Base-by-base conservation (phyloP, 257 asterid genomes). In the Gardenia jasminoides region DNA sequence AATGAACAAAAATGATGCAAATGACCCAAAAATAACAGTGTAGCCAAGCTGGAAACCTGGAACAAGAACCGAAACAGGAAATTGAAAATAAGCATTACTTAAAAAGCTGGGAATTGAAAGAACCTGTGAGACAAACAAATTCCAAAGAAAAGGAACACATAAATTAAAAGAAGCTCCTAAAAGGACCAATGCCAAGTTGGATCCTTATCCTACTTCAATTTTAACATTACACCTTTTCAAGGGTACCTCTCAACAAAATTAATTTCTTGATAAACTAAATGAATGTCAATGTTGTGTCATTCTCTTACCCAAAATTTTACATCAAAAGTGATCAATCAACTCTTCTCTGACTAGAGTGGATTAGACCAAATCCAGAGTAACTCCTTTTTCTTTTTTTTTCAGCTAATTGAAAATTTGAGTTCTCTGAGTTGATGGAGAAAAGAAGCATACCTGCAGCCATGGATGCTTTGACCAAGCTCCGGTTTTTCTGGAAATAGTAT, bases 41-140 rank as follows among this genome's bases (percentile, higher is more conserved):
- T 96, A 96, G 79, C 93, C 95, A 61, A 93, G 90, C 89, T 96
- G 99, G 89, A 93, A 88, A 83, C 97, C 99, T 95, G 89, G 80
- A 85, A 74, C 75, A 19, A 30, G 3, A 17, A 33, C 39, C 20
- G 67, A 39, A 33, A 41, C 47, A n/a, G 79, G 66, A 44, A 65
- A 41, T n/a, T 28, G 41, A 48, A 67, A 15, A 17, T 36, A 7
- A 31, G 7, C 66, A 64, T 56, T 71, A 30, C 39, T 10, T 66
- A 48, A 76, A 44, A 64, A 26, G 80, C 30, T 9, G 20, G 58
- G 10, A 30, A 43, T 31, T 43, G 11, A 65, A 12, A 6, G 17
- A 75, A 36, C 26, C 69, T 22, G 19, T 6, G 9, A 39, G 3
- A 68, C 9, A 22, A 31, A 52, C 1, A 11, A 20, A 26, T 20